A percentile compares a stretch with the other conserved stretches of the same genome.
phyloP scores from a whole-genome alignment of 768 basidiomycete species.

The Dentipellis fragilis region DNA sequence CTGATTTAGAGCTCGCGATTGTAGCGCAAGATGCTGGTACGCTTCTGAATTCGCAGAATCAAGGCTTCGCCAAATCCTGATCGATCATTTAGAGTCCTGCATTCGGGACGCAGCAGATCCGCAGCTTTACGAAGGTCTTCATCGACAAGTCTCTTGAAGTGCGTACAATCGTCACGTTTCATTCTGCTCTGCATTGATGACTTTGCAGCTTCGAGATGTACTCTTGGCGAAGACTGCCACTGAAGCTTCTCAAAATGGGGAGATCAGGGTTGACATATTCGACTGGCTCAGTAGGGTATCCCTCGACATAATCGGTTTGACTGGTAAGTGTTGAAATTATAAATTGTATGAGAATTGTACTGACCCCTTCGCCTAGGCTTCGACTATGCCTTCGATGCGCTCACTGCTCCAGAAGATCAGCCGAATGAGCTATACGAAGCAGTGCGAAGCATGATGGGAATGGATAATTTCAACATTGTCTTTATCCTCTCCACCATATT shows the following conservation, averaged over 20 bases:
- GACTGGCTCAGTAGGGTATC: neutral
- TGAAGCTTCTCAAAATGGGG: neutral
- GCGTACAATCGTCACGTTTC: neutral
- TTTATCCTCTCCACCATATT: neutral
- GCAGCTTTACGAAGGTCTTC: neutral
- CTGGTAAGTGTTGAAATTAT: neutral
- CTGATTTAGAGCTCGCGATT: neutral
- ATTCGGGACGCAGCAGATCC: slow-evolving; percentile 1
- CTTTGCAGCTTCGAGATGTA: neutral
- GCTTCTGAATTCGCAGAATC: neutral
- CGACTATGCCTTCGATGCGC: neutral
- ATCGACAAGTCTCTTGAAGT: slow-evolving; percentile 1
- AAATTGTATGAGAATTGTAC: neutral
- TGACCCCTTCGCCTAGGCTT: neutral
- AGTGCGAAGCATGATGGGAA: neutral
- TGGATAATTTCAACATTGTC: neutral
- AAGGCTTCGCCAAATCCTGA: neutral
- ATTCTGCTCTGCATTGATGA: neutral
- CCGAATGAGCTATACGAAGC: slow-evolving; percentile 3
- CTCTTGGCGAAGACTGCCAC: neutral
- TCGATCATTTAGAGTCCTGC: neutral
- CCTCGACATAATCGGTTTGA: slow-evolving; percentile 3
- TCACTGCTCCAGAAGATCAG: neutral
- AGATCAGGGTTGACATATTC: slow-evolving; percentile 1
- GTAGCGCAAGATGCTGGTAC: neutral